A percentile compares a stretch with the other conserved stretches of the same genome.
These are phyloP conservation scores for Plasmodium blacklocki DNA, from an alignment of 169 alveolate genomes.

Conservation along the genomic window DNA sequence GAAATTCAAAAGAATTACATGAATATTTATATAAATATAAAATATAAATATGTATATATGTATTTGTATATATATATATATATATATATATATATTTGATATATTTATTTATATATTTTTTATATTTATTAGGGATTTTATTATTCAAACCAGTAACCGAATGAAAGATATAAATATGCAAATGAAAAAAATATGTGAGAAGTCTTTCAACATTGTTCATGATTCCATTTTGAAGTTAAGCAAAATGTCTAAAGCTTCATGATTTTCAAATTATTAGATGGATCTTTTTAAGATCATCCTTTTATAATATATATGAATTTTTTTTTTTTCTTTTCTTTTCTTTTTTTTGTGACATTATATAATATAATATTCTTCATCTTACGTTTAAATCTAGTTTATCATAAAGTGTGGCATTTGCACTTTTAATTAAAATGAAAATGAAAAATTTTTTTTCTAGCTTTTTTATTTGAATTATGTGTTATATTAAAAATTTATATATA, in stretches of 20 bases:
- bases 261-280: neutral
- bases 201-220: slow-evolving; percentile 41
- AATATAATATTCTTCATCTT: neutral
- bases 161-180: slow-evolving; percentile 67
- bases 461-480: no score
- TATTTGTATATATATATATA: neutral
- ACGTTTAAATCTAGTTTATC: no score
- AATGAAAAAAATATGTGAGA: slow-evolving; percentile 72
- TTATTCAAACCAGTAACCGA: slow-evolving; percentile 63
- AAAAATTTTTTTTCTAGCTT: no score
- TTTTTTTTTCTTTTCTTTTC: neutral
- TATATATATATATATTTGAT: neutral
- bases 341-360: neutral
- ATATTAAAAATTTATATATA: no score
- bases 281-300: neutral
- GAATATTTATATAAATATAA: neutral
- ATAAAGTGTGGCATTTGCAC: no score
- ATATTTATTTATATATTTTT: neutral
- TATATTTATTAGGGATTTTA: slow-evolving; percentile 52
- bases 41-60: neutral
- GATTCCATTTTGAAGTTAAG: slow-evolving; percentile 49
- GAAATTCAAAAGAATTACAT: no score
- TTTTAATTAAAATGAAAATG: no score
- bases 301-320: neutral
- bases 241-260: slow-evolving; percentile 46